Percentiles rank a stretch among this genome's conserved stretches.
Evolutionary conservation across 2,329 filamentous ascomycete genomes (phyloP).

Genomic region (Aspergillus fructus): DNA sequence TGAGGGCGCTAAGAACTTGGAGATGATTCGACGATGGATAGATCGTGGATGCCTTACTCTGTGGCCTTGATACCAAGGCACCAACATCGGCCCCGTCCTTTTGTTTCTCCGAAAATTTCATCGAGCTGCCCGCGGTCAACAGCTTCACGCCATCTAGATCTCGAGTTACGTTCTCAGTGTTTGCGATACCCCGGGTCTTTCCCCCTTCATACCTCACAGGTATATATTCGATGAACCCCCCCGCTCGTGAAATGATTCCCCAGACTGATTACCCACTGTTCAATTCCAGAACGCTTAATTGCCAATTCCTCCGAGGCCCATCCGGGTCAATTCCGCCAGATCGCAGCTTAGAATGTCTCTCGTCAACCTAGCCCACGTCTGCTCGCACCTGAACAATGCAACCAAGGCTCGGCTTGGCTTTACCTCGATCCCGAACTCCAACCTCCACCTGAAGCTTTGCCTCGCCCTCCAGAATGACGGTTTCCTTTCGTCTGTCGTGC

Average conservation of each 20-base stretch:
- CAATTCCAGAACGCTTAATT: not conserved
- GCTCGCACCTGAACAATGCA: slow-evolving; percentile 89
- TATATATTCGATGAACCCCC: not conserved
- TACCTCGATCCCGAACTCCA: slow-evolving; percentile 77
- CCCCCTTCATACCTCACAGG: not conserved
- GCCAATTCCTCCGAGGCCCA: slow-evolving; percentile 11
- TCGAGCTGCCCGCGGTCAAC: slow-evolving; percentile 17
- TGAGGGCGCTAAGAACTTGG: slow-evolving; percentile 20
- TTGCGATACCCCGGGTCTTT: not conserved
- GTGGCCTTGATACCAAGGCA: slow-evolving; percentile 3
- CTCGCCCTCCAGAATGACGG: slow-evolving; percentile 79
- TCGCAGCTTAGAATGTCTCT: slow-evolving; percentile 61
- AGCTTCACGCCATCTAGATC: slow-evolving; percentile 12
- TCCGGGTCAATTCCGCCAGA: slow-evolving; percentile 21
- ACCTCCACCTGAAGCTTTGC: slow-evolving; percentile 73
- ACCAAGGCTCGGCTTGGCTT: slow-evolving; percentile 78
- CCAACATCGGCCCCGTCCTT: slow-evolving; percentile 8
- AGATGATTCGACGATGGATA: slow-evolving; percentile 14
- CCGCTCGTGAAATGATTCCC: not conserved
- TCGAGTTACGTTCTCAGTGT: not conserved
- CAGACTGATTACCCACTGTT: not conserved
- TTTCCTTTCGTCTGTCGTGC: slow-evolving; percentile 77
- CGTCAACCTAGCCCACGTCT: slow-evolving; percentile 73
- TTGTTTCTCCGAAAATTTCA: slow-evolving; percentile 41
- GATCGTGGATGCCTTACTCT: slow-evolving; percentile 2